These are phyloP conservation scores for Aspergillus sp. DNA, from an alignment of 2,329 filamentous ascomycete genomes.

Conservation along the genomic window DNA sequence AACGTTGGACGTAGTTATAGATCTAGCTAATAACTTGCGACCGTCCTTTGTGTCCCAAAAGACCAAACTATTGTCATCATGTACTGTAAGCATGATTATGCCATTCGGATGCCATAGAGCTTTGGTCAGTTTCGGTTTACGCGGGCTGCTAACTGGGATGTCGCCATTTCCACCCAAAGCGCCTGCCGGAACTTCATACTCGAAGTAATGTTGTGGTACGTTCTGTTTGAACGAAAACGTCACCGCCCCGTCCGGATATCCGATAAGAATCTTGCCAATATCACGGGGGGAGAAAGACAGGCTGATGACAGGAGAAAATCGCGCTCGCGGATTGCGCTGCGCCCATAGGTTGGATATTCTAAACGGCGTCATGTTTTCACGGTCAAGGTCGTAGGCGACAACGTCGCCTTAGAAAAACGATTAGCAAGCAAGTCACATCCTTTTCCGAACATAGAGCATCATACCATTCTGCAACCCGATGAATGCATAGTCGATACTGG, in stretches of 20 bases:
- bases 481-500: conserved; percentile 90
- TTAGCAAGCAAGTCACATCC: background rate
- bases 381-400: conserved; percentile 88
- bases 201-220: conserved; percentile 71
- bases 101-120: conserved; percentile 94
- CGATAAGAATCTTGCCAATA: conserved; percentile 85
- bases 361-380: conserved; percentile 73
- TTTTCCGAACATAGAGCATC: background rate
- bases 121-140: conserved; percentile 74
- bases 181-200: conserved; percentile 77
- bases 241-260: conserved; percentile 84
- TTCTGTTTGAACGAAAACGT: conserved; percentile 96
- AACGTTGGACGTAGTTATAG: conserved; percentile 70
- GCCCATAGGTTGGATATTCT: conserved; percentile 85
- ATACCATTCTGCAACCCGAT: conserved; percentile 72
- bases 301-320: conserved; percentile 67
- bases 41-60: conserved; percentile 95
- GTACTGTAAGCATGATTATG: conserved; percentile 80
- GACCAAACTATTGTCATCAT: conserved; percentile 88
- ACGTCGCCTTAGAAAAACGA: conserved; percentile 61
- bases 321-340: conserved; percentile 66
- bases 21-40: conserved; percentile 78
- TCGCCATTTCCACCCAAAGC: conserved; percentile 77
- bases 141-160: conserved; percentile 58
- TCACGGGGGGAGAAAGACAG: conserved; percentile 87